Evolutionary conservation across 2,329 filamentous ascomycete species (phyloP), one percentile per base, ranked within the genome.

Genomic region (Rhynchosporium secalis): DNA sequence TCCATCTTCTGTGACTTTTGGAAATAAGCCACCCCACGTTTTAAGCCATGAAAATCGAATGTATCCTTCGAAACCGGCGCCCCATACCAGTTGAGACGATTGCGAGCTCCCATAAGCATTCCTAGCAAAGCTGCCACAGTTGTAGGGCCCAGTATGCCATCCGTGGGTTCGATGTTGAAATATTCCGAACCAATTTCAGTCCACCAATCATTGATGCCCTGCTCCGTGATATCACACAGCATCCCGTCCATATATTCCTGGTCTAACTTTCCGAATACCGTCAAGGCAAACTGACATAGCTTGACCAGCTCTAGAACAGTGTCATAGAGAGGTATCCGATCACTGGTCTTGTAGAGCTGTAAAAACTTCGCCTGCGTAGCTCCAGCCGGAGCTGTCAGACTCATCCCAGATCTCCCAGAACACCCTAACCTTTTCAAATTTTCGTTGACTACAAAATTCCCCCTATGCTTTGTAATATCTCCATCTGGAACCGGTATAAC

Each of bases 151-250:
- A 99, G 79, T 28, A 96, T 92, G 12, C 94, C 94, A 76, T 99
- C 95, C 9, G 89, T 90, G 1, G 95, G 94, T 75, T 98, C 95
- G 40, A 92, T 85, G 60, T 94, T 96, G 79, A 94, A 97, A 72
- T 95, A 88, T 68, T 98, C 94, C 0, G 88, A 88, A 1, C 95
- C 95, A 63, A 97, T 89, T 71, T 96, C 91, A 1, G 90, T 88
- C 95, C 95, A 98, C 95, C 95, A 99, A 74, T 97, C 91, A 65
- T 88, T 89, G 70, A 98, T 86, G 1, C 93, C 92, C 65, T 84
- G 88, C 75, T 99, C 95, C 0, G 95, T 98, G 48, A 95, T 82
- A 77, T 99, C 95, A 74, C 95, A 99, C 3, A 99, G 83, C 29
- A 97, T 78, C 0, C 95, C 95, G 72, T 99, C 95, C 7, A 91